Base-by-base conservation (phyloP, 371 early-diverging fungal species). In the Lichtheimia ramosa region DNA sequence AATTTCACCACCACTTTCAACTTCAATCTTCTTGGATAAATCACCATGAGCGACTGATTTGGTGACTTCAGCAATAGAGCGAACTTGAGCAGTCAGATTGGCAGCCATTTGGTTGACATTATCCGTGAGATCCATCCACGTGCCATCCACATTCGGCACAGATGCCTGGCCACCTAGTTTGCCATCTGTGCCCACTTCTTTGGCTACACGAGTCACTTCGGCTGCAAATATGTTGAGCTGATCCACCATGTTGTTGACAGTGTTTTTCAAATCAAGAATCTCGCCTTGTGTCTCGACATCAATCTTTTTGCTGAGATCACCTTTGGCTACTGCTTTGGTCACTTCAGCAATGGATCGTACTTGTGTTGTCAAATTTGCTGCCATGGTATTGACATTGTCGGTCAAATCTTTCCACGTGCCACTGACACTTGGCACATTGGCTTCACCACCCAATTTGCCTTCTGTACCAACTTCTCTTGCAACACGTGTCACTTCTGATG, bases 381-480 rank as follows among this genome's bases (percentile, higher is more conserved):
- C 77, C 77, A 76, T 76, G 48, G 39, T 55, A 58, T 76, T 76
- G 49, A 76, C 77, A 53, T 73, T 76, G 23, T 74, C 74, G 0
- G 85, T 85, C 10, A 88, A 71, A 27, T 82, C 85, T 41, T 76
- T 78, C 88, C 88, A 88, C 0, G 80, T 84, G 10, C 88, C 88
- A 27, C 65, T 76, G 3, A 82, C 83, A 16, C 67, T n/a, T n/a
- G n/a, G n/a, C n/a, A n/a, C 75, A 20, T 76, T 63, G 0, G 76
- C 78, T 46, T 77, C 71, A 1, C 78, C 74, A 12, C 85, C 69
- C 0, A 68, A 51, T 74, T 72, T 69, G 3, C 87, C 85, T 14
- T 87, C 84, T 0, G 85, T 84, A 1, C 85, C 85, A 1, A 72
- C 59, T 55, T 82, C 81, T 21, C 64, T 63, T 0, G 86, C 77